phyloP scores from a whole-genome alignment of 768 basidiomycete species.

The Boletus pseudo-olivaceus region DNA sequence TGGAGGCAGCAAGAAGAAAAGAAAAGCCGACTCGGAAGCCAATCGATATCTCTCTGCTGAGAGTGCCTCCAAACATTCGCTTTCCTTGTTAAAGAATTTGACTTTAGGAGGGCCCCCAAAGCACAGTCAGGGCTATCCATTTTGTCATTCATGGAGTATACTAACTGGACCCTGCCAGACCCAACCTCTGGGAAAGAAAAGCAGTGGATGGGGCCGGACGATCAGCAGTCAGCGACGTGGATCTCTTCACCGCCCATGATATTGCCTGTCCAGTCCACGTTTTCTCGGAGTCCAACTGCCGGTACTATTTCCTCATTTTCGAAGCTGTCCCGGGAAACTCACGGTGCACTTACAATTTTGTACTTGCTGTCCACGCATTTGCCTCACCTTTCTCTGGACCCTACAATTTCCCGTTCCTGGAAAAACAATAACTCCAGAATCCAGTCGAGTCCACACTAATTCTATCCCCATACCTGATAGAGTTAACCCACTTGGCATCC shows the following conservation, averaged over 20 bases:
- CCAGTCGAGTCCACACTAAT: slow-evolving; percentile 3
- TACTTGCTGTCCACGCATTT: slow-evolving; percentile 5
- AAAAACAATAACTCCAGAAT: background rate
- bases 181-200: slow-evolving; percentile 5
- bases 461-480: slow-evolving; percentile 7
- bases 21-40: slow-evolving; percentile 30
- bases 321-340: slow-evolving; percentile 3
- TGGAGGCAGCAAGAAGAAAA: slow-evolving; percentile 42
- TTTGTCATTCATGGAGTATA: background rate
- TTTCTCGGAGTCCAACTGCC: background rate
- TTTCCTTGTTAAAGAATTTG: background rate
- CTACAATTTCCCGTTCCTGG: slow-evolving; percentile 16
- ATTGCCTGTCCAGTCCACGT: slow-evolving; percentile 6
- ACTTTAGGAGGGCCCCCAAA: background rate
- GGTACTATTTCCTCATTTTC: background rate
- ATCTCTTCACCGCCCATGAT: slow-evolving; percentile 1
- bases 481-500: slow-evolving; percentile 25
- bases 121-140: slow-evolving; percentile 12
- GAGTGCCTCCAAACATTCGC: background rate
- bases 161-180: slow-evolving; percentile 6
- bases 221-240: background rate
- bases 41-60: background rate
- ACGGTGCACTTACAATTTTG: slow-evolving; percentile 18
- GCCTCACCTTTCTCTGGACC: slow-evolving; percentile 12
- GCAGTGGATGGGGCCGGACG: background rate